Evolutionary conservation across 1,284 basidiomycete species (phyloP).

Genomic region (Volvariella volvacea): DNA sequence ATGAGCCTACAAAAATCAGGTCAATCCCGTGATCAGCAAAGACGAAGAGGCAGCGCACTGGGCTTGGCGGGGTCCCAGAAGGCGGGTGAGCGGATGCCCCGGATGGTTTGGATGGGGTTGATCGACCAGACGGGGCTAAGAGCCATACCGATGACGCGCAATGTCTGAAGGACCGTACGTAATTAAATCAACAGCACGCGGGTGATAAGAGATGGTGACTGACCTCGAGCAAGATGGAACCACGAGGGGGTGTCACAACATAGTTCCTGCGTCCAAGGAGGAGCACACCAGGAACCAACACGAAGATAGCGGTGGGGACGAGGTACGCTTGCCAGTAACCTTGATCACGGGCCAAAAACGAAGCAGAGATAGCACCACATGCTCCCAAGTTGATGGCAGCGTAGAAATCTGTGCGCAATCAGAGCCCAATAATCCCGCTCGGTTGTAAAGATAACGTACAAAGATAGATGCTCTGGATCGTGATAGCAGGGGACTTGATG

Average conservation of each 20-base stretch:
- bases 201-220: constrained; percentile 1
- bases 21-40: background rate
- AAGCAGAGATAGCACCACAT: constrained; percentile 40
- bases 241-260: constrained; percentile 46
- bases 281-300: constrained; percentile 40
- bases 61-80: constrained; percentile 62
- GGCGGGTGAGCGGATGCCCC: constrained; percentile 22
- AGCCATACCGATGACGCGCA: constrained; percentile 28
- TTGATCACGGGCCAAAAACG: constrained; percentile 40
- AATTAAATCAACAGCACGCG: background rate
- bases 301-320: constrained; percentile 37
- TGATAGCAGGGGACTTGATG: constrained; percentile 55
- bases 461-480: constrained; percentile 42
- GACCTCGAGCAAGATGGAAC: constrained; percentile 46
- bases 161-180: constrained; percentile 16
- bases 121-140: constrained; percentile 27
- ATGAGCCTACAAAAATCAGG: constrained; percentile 16
- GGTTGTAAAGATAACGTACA: constrained; percentile 17
- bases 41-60: constrained; percentile 17
- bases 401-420: constrained; percentile 30
- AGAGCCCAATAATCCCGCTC: background rate
- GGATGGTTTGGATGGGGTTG: constrained; percentile 26
- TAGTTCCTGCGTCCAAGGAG: constrained; percentile 42
- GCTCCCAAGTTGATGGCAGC: constrained; percentile 52
- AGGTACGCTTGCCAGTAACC: constrained; percentile 42